Conservation (phyloP, 345 rosid species). For the Viola odorata region DNA sequence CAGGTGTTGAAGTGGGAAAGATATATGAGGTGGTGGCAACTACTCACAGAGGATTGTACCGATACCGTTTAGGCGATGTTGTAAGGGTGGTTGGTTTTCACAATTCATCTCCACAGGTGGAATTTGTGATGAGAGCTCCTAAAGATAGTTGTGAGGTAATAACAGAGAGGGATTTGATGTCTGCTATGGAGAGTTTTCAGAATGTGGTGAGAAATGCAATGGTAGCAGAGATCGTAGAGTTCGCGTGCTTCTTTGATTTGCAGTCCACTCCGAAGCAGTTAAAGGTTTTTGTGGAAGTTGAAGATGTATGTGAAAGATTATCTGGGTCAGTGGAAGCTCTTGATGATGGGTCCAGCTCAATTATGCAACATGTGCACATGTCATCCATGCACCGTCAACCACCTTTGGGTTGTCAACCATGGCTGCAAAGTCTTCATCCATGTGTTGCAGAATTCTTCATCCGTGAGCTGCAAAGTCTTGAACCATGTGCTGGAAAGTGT, state of each 20-base stretch:
- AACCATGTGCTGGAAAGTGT: no score
- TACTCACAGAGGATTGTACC: slow-evolving; percentile 42
- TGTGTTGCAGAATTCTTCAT: no score
- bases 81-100: slow-evolving; percentile 43
- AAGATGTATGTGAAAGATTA: slow-evolving; percentile 16
- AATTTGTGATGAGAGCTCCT: slow-evolving; percentile 47
- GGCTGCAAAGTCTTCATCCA: no score
- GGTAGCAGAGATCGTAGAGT: slow-evolving; percentile 32
- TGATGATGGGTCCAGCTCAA: no score
- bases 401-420: no score
- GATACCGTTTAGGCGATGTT: slow-evolving; percentile 41
- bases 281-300: slow-evolving; percentile 33
- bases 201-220: slow-evolving; percentile 19
- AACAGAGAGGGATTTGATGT: slow-evolving; percentile 37
- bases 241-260: slow-evolving; percentile 25
- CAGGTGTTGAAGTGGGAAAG: slow-evolving; percentile 41
- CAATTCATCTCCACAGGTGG: slow-evolving; percentile 40
- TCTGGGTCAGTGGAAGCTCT: slow-evolving; percentile 12
- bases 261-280: slow-evolving; percentile 25
- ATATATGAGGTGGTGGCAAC: slow-evolving; percentile 43
- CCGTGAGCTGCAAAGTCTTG: no score
- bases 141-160: slow-evolving; percentile 28
- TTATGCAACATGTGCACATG: no score
- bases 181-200: slow-evolving; percentile 34
- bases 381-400: no score